Percentiles rank a stretch among this genome's conserved stretches.
phyloP scores from a whole-genome alignment of 495 filamentous ascomycete species.

The Durotheca rogersii region DNA sequence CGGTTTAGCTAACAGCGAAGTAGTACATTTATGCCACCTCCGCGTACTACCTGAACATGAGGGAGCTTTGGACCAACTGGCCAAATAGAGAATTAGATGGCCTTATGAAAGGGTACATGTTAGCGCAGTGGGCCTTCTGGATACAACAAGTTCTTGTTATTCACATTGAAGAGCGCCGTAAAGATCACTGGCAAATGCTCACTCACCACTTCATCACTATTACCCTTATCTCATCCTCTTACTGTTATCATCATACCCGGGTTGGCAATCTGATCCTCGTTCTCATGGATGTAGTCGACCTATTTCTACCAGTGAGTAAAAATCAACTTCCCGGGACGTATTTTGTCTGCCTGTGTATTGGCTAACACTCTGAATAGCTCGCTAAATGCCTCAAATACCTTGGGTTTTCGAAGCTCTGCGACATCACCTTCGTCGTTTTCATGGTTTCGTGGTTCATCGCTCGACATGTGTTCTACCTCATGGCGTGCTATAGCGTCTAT shows the following conservation, averaged over 20 bases:
- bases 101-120: slow-evolving; percentile 84
- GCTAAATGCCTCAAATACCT: slow-evolving; percentile 95
- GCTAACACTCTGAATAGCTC: slow-evolving; percentile 53
- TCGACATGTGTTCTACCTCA: slow-evolving; percentile 77
- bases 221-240: slow-evolving; percentile 73
- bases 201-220: slow-evolving; percentile 91
- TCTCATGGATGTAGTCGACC: slow-evolving; percentile 91
- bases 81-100: slow-evolving; percentile 71
- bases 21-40: slow-evolving; percentile 82
- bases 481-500: slow-evolving; percentile 78
- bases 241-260: slow-evolving; percentile 78
- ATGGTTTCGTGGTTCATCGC: slow-evolving; percentile 81
- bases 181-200: slow-evolving; percentile 96
- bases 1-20: slow-evolving; percentile 29
- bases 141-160: slow-evolving; percentile 92
- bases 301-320: slow-evolving; percentile 75
- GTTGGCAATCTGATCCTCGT: slow-evolving; percentile 88
- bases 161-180: slow-evolving; percentile 88
- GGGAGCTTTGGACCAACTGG: slow-evolving; percentile 79
- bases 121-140: slow-evolving; percentile 91
- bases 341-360: slow-evolving; percentile 4
- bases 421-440: slow-evolving; percentile 82
- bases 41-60: slow-evolving; percentile 73
- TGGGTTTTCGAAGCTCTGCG: slow-evolving; percentile 71
- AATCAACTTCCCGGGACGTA: not conserved